Base-by-base conservation (phyloP, 2,329 filamentous ascomycete species). In the Hypoxylon sp. region DNA sequence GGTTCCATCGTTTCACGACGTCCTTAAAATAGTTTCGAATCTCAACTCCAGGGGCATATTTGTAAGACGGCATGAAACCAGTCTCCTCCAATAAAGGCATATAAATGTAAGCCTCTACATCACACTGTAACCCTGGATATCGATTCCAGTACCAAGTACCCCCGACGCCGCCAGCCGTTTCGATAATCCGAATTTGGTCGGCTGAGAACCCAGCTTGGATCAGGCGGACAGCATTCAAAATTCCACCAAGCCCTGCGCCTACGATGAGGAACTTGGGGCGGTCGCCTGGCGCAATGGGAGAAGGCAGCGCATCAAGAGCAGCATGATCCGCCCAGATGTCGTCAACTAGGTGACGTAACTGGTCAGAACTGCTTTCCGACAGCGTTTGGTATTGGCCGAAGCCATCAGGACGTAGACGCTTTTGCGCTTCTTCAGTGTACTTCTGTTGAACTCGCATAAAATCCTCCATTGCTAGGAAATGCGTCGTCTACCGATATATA, bases 61-160 rank as follows among this genome's bases (percentile, higher is more conserved):
- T 81, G 47, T 86, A 80, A 14, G 80, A 84, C 0, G 88, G 89
- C 74, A 89, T 83, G 72, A 88, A 89, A 0, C 84, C 84, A 1
- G 82, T 88, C 75, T 90, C 87, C 66, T 90, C 88, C 1, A 90
- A 81, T 11, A 89, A 76, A 3, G 88, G 87, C 77, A 90, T 77
- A 72, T 90, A 91, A n/a, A 83, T 80, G 71, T 87, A 89, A 57
- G 82, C 82, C 76, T 91, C 88, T 2, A 88, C 78, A 71, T 91
- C 88, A 73, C 88, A 90, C 69, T 81, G 80, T 6, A 85, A 74
- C 0, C 83, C 84, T 0, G 84, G 84, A 62, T 85, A 87, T 0
- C 83, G 77, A 66, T 86, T 85, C 82, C 84, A 86, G 64, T 84
- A 85, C 85, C 84, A 87, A 0, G 83, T 85, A 10, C 85, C 85